A percentile compares a stretch with the other conserved stretches of the same genome.
Conservation (phyloP, 2,329 filamentous ascomycete genomes). For the Pseudohalonectria lignicola region DNA sequence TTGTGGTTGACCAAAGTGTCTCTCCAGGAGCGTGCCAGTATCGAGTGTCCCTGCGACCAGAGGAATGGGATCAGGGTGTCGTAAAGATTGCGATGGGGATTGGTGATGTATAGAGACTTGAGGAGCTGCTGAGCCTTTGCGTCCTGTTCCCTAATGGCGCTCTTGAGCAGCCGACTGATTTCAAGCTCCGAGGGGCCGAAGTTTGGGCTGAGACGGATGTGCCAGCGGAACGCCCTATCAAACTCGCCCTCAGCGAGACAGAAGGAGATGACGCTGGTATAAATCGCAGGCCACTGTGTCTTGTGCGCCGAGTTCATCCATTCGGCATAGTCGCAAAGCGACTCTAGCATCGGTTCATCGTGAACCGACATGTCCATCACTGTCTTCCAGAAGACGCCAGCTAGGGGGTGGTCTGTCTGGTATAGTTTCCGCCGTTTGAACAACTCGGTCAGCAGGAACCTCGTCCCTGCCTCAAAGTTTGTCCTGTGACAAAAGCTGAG, state of each 20-base stretch:
- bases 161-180: conserved; percentile 28
- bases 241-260: conserved; percentile 28
- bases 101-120: conserved; percentile 31
- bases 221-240: conserved; percentile 32
- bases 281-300: conserved; percentile 37
- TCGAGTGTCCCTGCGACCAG: conserved; percentile 32
- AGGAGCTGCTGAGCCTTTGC: conserved; percentile 26
- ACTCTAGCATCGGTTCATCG: conserved; percentile 19
- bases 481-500: conserved; percentile 17
- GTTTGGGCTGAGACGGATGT: conserved; percentile 28
- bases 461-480: conserved; percentile 12
- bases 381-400: conserved; percentile 16
- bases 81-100: conserved; percentile 32
- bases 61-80: conserved; percentile 40
- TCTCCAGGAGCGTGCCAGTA: conserved; percentile 36
- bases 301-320: conserved; percentile 26
- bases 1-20: conserved; percentile 23
- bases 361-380: conserved; percentile 21
- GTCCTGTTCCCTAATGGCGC: conserved; percentile 26
- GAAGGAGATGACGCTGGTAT: conserved; percentile 31
- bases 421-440: conserved; percentile 11
- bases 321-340: conserved; percentile 26
- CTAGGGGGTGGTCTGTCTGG: conserved; percentile 12
- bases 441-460: conserved; percentile 12
- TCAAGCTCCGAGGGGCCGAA: conserved; percentile 29